Evolutionary conservation across 1,284 basidiomycete species (phyloP).

Genomic region (Bjerkandera adusta): DNA sequence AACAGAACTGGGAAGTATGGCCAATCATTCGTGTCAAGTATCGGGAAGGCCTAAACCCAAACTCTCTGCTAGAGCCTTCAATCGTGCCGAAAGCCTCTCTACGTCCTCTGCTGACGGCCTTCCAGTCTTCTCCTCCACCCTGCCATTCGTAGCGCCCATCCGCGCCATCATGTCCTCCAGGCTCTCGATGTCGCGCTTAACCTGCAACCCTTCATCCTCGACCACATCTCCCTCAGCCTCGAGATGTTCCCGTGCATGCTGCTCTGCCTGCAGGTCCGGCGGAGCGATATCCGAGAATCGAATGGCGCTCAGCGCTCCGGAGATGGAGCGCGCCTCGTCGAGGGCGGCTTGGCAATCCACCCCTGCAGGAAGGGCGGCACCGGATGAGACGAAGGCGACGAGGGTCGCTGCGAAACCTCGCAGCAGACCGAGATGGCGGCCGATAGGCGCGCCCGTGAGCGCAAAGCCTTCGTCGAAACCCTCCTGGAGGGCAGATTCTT

Average conservation of each 20-base stretch:
- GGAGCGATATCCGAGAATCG: slow-evolving; percentile 67
- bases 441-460: slow-evolving; percentile 67
- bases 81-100: slow-evolving; percentile 35
- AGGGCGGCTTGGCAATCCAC: background rate
- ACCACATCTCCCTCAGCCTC: slow-evolving; percentile 30
- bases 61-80: slow-evolving; percentile 34
- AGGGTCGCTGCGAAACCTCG: slow-evolving; percentile 66
- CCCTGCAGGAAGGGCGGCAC: slow-evolving; percentile 11
- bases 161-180: slow-evolving; percentile 54
- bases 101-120: slow-evolving; percentile 47
- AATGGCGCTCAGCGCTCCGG: slow-evolving; percentile 50
- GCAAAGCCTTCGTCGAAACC: slow-evolving; percentile 84
- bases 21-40: background rate
- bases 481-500: slow-evolving; percentile 74
- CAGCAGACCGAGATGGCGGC: slow-evolving; percentile 67
- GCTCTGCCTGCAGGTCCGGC: slow-evolving; percentile 68
- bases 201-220: slow-evolving; percentile 39
- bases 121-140: slow-evolving; percentile 16
- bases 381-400: slow-evolving; percentile 44
- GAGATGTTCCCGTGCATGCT: slow-evolving; percentile 66
- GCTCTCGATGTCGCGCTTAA: slow-evolving; percentile 48
- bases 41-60: slow-evolving; percentile 27
- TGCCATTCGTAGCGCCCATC: slow-evolving; percentile 34
- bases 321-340: slow-evolving; percentile 50
- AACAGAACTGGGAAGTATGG: too few relatives aligned